Conservation (phyloP, 2,329 filamentous ascomycete genomes). For the Periconia sp. region DNA sequence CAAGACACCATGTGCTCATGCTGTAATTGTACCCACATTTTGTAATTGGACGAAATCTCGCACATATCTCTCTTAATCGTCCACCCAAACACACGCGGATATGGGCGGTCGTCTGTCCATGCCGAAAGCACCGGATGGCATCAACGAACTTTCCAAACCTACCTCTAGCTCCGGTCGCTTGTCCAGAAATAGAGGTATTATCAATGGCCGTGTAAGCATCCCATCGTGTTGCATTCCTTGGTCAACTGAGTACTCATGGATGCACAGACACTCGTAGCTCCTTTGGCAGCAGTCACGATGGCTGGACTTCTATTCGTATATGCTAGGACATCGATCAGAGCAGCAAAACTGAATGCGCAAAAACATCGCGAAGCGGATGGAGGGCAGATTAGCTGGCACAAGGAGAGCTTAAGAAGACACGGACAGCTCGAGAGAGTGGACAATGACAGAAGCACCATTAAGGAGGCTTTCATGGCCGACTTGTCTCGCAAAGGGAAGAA, state of each 20-base stretch:
- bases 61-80: background rate
- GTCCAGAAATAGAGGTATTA: constrained; percentile 31
- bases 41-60: background rate
- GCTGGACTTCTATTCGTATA: constrained; percentile 63
- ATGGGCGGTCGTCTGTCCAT: constrained; percentile 53
- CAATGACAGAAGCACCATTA: constrained; percentile 33
- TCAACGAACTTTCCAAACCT: constrained; percentile 45
- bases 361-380: constrained; percentile 60
- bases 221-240: background rate
- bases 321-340: constrained; percentile 64
- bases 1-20: background rate
- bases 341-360: constrained; percentile 67
- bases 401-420: constrained; percentile 58
- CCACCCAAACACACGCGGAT: background rate
- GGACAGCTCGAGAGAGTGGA: constrained; percentile 51
- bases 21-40: background rate
- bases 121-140: constrained; percentile 46
- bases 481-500: constrained; percentile 33
- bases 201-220: constrained; percentile 37
- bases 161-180: constrained; percentile 36
- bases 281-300: constrained; percentile 66
- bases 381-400: constrained; percentile 57
- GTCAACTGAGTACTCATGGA: constrained; percentile 4
- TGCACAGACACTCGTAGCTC: constrained; percentile 56
- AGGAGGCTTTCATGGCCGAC: constrained; percentile 37